Conservation (phyloP, 176 grass and related monocot genomes). For the Cymbopogon citratus region DNA sequence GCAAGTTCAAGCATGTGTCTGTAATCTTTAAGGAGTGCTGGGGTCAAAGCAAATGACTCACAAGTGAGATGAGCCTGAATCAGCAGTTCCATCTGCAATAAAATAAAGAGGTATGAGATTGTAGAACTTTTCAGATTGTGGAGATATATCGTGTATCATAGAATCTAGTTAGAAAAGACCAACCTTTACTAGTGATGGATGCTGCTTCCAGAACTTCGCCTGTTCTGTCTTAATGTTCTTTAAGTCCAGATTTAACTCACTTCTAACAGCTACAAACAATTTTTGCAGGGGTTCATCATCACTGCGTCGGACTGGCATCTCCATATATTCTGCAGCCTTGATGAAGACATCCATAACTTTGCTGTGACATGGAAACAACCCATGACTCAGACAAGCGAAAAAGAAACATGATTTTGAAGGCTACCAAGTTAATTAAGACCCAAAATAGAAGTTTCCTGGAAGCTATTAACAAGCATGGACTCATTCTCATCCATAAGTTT, state of each 20-base stretch:
- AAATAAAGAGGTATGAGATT: slow-evolving; percentile 1
- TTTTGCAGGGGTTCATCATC: slow-evolving; percentile 97
- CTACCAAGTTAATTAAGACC: not conserved
- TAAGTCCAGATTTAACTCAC: slow-evolving; percentile 95
- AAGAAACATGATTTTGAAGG: not conserved
- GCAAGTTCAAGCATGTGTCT: slow-evolving; percentile 89
- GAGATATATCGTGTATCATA: not conserved
- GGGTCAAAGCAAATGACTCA: slow-evolving; percentile 56
- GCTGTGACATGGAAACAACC: slow-evolving; percentile 42
- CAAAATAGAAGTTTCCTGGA: not conserved
- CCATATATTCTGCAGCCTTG: slow-evolving; percentile 96
- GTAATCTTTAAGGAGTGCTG: slow-evolving; percentile 76
- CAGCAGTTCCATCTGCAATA: slow-evolving; percentile 84
- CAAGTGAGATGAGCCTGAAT: slow-evolving; percentile 92
- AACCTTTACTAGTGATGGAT: slow-evolving; percentile 97
- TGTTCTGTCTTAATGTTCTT: slow-evolving; percentile 97
- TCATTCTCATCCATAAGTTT: not conserved
- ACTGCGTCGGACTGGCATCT: slow-evolving; percentile 93
- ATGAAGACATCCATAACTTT: slow-evolving; percentile 99
- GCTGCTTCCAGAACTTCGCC: slow-evolving; percentile 98
- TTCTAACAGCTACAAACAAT: slow-evolving; percentile 90
- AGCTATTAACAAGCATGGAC: not conserved
- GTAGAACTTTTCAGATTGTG: slow-evolving; percentile 1
- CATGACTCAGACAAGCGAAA: slow-evolving; percentile 16
- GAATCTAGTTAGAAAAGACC: slow-evolving; percentile 13